Conservation (phyloP, 192 early-diverging fungal species). For the Podochytrium sp. region DNA sequence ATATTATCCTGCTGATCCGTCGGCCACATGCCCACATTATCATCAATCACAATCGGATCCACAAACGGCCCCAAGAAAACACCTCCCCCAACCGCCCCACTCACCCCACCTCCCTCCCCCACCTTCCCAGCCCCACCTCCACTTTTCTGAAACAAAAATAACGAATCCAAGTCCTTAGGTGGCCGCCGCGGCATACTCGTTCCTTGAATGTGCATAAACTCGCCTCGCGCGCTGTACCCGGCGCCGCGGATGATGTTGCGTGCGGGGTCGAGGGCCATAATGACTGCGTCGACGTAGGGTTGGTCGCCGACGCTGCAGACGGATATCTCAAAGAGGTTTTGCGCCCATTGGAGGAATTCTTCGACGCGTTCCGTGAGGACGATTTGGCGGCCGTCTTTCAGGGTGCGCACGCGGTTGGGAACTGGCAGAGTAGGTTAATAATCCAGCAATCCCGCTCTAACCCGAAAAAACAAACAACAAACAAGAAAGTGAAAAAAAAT, state of each 20-base stretch:
- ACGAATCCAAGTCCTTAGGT: constrained; percentile 70
- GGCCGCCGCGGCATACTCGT: constrained; percentile 50
- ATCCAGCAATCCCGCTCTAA: too few relatives aligned
- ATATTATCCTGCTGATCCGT: constrained; percentile 76
- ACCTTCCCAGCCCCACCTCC: too few relatives aligned
- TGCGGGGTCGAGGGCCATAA: constrained; percentile 64
- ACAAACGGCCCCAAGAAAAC: constrained; percentile 19
- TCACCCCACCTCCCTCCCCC: too few relatives aligned
- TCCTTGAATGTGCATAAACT: constrained; percentile 64
- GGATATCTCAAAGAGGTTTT: constrained; percentile 65
- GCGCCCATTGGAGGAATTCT: constrained; percentile 77
- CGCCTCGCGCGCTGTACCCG: constrained; percentile 68
- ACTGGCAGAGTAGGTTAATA: too few relatives aligned
- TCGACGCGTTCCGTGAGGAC: constrained; percentile 69
- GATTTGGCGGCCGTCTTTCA: constrained; percentile 66
- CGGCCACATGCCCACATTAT: constrained; percentile 74
- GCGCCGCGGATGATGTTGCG: constrained; percentile 59
- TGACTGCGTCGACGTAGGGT: constrained; percentile 74
- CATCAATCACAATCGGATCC: constrained; percentile 72
- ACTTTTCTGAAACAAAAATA: constrained; percentile 62
- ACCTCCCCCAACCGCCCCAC: not conserved
- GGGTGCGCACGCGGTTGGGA: constrained; percentile 57
- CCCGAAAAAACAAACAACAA: too few relatives aligned
- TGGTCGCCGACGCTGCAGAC: constrained; percentile 80
- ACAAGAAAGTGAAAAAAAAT: constrained; percentile 8